A percentile compares a stretch with the other conserved stretches of the same genome.
Conservation (phyloP, 345 rosid genomes). For the Diplotaxis tenuifolia region DNA sequence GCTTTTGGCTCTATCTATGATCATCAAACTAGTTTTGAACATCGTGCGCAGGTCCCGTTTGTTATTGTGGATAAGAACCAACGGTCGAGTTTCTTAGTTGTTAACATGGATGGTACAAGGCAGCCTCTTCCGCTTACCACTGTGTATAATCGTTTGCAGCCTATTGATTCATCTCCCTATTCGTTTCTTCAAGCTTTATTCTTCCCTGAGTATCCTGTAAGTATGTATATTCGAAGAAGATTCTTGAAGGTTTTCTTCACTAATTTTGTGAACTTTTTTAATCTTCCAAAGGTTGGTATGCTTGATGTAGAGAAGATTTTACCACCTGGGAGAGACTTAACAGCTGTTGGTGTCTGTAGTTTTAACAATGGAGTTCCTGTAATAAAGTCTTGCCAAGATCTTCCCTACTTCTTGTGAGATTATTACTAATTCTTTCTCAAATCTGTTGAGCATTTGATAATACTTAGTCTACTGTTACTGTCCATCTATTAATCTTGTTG, state of each 20-base stretch:
- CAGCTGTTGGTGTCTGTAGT: constrained; percentile 66
- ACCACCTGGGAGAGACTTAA: constrained; percentile 67
- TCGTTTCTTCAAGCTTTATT: constrained; percentile 82
- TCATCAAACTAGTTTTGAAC: neutral
- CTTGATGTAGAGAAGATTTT: constrained; percentile 94
- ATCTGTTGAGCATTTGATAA: neutral
- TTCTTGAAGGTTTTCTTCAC: neutral
- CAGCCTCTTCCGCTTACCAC: constrained; percentile 80
- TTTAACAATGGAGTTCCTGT: constrained; percentile 59
- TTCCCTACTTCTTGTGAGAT: constrained; percentile 91
- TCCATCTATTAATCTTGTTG: constrained; percentile 17
- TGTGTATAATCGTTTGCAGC: constrained; percentile 60
- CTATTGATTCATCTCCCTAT: constrained; percentile 69
- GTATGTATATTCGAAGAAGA: neutral
- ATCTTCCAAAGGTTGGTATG: constrained; percentile 69
- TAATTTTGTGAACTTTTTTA: neutral
- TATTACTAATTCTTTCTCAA: neutral
- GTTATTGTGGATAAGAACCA: constrained; percentile 58
- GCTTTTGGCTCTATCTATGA: constrained; percentile 16
- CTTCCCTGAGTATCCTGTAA: constrained; percentile 40
- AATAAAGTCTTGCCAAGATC: constrained; percentile 79
- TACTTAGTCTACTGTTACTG: neutral
- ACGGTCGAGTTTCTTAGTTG: constrained; percentile 52
- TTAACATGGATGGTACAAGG: constrained; percentile 69
- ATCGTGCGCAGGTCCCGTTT: constrained; percentile 69